Percentiles rank a stretch among this genome's conserved stretches.
These are phyloP conservation scores for Thalassiosira livingstoniorum DNA, from an alignment of 352 stramenopile species.

Conservation along the genomic window DNA sequence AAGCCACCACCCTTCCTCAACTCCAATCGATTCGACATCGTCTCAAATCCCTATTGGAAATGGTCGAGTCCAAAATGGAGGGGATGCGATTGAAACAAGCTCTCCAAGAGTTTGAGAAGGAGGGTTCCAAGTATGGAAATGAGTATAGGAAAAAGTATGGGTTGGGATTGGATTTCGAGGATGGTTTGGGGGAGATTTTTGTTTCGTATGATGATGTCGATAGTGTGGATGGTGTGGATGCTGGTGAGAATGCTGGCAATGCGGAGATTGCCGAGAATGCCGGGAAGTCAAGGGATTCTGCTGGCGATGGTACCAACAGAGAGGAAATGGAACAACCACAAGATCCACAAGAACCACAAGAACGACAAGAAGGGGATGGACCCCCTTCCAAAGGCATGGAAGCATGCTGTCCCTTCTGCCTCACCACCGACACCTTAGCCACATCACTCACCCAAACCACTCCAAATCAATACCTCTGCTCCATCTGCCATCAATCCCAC, in stretches of 20 bases:
- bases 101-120: slow-evolving; percentile 1
- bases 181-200: too few relatives aligned
- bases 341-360: not conserved
- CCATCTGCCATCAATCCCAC: not conserved
- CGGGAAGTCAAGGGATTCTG: not conserved
- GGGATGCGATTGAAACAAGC: not conserved
- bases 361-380: not conserved
- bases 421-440: not conserved
- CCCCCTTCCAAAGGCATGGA: not conserved
- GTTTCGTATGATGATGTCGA: not conserved
- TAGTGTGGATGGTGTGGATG: not conserved
- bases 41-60: slow-evolving; percentile 12
- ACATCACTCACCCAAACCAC: not conserved
- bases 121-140: too few relatives aligned
- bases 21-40: slow-evolving; percentile 11
- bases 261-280: not conserved
- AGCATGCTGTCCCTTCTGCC: slow-evolving; percentile 17
- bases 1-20: slow-evolving; percentile 7
- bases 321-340: not conserved
- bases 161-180: too few relatives aligned
- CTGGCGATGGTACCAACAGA: not conserved
- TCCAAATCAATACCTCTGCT: not conserved
- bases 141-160: too few relatives aligned
- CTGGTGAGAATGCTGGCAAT: not conserved
- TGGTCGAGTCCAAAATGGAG: slow-evolving; percentile 17